Conservation (phyloP, 768 basidiomycete species). For the Hericium erinaceus region DNA sequence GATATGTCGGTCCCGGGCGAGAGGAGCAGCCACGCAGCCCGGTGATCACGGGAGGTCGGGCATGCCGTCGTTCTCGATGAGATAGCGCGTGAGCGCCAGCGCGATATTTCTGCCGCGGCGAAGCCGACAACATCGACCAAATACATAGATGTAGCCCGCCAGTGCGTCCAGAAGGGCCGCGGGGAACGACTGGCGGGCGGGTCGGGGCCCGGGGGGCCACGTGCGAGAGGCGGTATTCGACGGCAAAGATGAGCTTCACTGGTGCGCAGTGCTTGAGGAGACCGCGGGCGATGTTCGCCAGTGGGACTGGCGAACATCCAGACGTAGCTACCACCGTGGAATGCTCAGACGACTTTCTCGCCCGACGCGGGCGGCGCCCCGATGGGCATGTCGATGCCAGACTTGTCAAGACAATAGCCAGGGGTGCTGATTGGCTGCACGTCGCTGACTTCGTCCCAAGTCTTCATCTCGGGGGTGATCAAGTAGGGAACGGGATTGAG, state of each 20-base stretch:
- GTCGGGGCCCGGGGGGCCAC: slow-evolving; percentile 5
- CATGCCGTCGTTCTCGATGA: slow-evolving; percentile 4
- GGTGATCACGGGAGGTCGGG: background rate
- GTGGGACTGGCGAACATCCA: slow-evolving; percentile 48
- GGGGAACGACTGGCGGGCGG: slow-evolving; percentile 7
- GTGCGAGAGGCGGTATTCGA: slow-evolving; percentile 32
- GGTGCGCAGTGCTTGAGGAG: slow-evolving; percentile 10
- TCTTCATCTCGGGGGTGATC: slow-evolving; percentile 6
- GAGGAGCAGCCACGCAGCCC: slow-evolving; percentile 11
- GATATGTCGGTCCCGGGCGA: slow-evolving; percentile 12
- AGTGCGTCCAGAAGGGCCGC: slow-evolving; percentile 12
- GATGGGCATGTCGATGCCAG: background rate
- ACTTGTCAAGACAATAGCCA: slow-evolving; percentile 8
- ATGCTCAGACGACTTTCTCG: slow-evolving; percentile 47
- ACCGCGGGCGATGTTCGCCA: slow-evolving; percentile 32
- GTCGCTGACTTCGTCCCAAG: slow-evolving; percentile 1
- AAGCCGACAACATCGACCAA: slow-evolving; percentile 8
- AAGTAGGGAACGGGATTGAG: slow-evolving; percentile 11
- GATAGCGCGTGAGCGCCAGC: slow-evolving; percentile 13
- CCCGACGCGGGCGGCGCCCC: slow-evolving; percentile 33
- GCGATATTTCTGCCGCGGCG: slow-evolving; percentile 13
- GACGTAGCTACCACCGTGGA: slow-evolving; percentile 62
- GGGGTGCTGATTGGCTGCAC: slow-evolving; percentile 7
- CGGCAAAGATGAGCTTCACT: slow-evolving; percentile 43
- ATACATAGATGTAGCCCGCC: slow-evolving; percentile 7